Conservation (phyloP, 257 asterid genomes). For the Petunia secreta region DNA sequence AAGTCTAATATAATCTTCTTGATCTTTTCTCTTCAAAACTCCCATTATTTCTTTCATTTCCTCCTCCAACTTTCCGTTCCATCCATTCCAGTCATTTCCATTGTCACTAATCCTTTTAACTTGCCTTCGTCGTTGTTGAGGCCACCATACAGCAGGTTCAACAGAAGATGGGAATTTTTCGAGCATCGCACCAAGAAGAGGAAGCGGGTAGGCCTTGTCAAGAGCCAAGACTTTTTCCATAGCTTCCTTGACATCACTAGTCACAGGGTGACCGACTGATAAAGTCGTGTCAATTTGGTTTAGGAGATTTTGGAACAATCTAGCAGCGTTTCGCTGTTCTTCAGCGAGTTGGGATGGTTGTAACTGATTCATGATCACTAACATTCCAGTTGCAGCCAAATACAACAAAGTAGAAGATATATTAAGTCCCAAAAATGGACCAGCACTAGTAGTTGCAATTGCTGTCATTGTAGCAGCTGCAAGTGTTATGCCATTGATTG, state of each 20-base stretch:
- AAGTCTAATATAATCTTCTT: conserved; percentile 55
- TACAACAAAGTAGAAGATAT: conserved; percentile 38
- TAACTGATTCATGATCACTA: conserved; percentile 42
- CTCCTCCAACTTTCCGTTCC: conserved; percentile 55
- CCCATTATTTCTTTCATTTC: conserved; percentile 53
- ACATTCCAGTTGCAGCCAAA: conserved; percentile 38
- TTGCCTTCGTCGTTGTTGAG: conserved; percentile 36
- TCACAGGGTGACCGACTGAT: conserved; percentile 40
- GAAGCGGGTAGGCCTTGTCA: conserved; percentile 65
- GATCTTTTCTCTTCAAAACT: conserved; percentile 43
- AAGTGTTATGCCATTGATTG: conserved; percentile 52
- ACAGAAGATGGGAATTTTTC: conserved; percentile 39
- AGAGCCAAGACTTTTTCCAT: conserved; percentile 65
- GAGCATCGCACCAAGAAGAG: conserved; percentile 45
- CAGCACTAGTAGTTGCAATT: conserved; percentile 33
- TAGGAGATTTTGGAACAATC: conserved; percentile 60
- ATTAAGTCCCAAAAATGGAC: conserved; percentile 24
- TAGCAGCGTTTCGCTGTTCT: conserved; percentile 66
- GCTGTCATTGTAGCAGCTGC: conserved; percentile 41
- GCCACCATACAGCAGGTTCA: conserved; percentile 66
- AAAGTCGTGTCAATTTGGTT: conserved; percentile 47
- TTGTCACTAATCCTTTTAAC: neutral
- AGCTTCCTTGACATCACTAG: conserved; percentile 46
- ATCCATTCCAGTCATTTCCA: conserved; percentile 38
- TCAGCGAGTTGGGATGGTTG: conserved; percentile 85